Evolutionary conservation across 2,329 filamentous ascomycete genomes (phyloP), one percentile per base, ranked within the genome.

Genomic region (Harringtonia lauricola): DNA sequence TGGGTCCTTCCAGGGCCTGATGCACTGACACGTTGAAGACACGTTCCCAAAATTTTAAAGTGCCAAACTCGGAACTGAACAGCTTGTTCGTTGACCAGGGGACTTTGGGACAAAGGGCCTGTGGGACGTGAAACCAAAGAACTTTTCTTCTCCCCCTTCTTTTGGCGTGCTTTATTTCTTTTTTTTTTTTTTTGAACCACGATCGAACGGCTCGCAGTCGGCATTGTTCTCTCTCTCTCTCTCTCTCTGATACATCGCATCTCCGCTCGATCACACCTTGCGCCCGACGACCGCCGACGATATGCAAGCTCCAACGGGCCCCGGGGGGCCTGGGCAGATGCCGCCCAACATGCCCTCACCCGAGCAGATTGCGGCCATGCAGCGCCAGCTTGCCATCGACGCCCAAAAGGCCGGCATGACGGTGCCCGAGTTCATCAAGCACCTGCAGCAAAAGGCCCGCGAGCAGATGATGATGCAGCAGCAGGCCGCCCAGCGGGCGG

Each of bases 311-410:
- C 55, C 43, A 50, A 41, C 55, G 52, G 48, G 52, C 44, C 57
- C 55, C 29, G 35, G 35, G 26, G 17, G 14, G n/a, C n/a, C n/a
- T n/a, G n/a, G n/a, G 42, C 42, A 46, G 22, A 33, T 31, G 10
- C 31, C 24, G 43, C 47, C 47, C 28, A 42, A 68, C 51, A 68
- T 64, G 60, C 86, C 86, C 29, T 79, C 81, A 18, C 88, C 84
- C 39, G 83, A 95, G 66, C 88, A 95, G 67, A 85, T 95, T 51
- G 76, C 78, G 45, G 73, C 75, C 44, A 92, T 95, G 73, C 86
- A 94, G 62, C 77, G 80, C 54, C 83, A 92, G 63, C 68, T 95
- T 36, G 82, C 83, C 39, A 75, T 77, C 41, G 89, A 95, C 64
- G 90, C 90, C 39, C 72, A 84, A 57, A 88, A 84, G 65, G 77